Conservation (phyloP, 2,329 filamentous ascomycete species). For the Aspergillus sp. region DNA sequence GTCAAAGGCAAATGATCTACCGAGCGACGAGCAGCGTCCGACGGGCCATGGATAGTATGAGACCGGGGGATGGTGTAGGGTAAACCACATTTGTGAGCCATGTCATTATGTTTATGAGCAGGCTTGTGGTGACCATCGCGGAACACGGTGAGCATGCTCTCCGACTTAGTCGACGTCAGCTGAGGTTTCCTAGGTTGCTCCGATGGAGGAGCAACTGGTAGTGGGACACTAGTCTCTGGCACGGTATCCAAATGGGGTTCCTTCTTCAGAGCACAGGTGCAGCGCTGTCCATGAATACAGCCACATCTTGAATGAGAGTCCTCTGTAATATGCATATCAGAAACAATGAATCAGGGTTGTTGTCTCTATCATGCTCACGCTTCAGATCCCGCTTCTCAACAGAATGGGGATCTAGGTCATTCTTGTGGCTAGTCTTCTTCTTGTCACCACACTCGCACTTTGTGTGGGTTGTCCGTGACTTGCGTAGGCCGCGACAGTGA, state of each 20-base stretch:
- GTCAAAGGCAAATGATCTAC: slow-evolving; percentile 52
- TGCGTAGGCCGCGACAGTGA: slow-evolving; percentile 94
- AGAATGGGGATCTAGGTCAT: slow-evolving; percentile 34
- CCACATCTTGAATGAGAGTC: slow-evolving; percentile 42
- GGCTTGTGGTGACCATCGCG: slow-evolving; percentile 66
- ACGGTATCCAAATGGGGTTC: slow-evolving; percentile 53
- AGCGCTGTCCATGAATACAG: slow-evolving; percentile 60
- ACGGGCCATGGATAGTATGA: slow-evolving; percentile 50
- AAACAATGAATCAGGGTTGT: slow-evolving; percentile 26
- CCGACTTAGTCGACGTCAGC: slow-evolving; percentile 58
- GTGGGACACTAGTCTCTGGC: slow-evolving; percentile 47
- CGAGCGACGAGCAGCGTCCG: slow-evolving; percentile 50
- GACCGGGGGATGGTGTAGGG: slow-evolving; percentile 63
- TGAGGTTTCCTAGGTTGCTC: slow-evolving; percentile 55
- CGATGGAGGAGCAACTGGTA: slow-evolving; percentile 39
- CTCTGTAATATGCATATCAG: slow-evolving; percentile 37
- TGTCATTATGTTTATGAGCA: slow-evolving; percentile 64
- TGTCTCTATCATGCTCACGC: slow-evolving; percentile 37
- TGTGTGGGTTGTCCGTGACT: slow-evolving; percentile 89
- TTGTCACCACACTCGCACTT: slow-evolving; percentile 98
- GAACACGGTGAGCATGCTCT: slow-evolving; percentile 61
- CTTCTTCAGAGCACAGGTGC: slow-evolving; percentile 62
- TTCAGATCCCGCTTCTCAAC: slow-evolving; percentile 39
- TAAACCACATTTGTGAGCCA: slow-evolving; percentile 61
- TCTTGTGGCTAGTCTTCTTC: slow-evolving; percentile 59